Evolutionary conservation across 441 rosid genomes (phyloP).

Genomic region (Theobroma grandiflorum): DNA sequence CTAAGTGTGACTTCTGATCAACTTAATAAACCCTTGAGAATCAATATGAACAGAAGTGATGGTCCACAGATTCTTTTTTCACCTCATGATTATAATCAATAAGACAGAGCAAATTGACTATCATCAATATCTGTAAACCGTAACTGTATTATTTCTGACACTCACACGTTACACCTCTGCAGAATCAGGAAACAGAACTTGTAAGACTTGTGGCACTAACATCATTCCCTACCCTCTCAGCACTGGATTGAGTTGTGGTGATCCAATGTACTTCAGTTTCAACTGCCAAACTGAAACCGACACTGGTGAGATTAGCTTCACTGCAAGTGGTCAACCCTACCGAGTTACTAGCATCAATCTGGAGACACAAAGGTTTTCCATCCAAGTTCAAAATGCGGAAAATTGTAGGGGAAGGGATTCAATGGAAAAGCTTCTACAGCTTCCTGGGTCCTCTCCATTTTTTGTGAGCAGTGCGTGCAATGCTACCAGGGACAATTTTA

Average conservation of each 20-base stretch:
- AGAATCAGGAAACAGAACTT: slow-evolving; percentile 22
- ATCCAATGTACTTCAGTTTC: slow-evolving; percentile 27
- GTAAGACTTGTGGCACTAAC: slow-evolving; percentile 38
- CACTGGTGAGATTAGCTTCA: slow-evolving; percentile 23
- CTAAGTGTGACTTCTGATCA: background rate
- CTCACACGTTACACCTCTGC: background rate
- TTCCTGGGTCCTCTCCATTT: slow-evolving; percentile 31
- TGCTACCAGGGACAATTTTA: background rate
- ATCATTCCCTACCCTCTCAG: slow-evolving; percentile 43
- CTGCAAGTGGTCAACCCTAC: slow-evolving; percentile 19
- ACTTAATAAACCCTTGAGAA: background rate
- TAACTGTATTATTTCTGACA: background rate
- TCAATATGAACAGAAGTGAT: background rate
- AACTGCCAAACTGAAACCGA: background rate
- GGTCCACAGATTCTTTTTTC: background rate
- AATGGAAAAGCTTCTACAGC: slow-evolving; percentile 14
- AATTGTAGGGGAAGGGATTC: slow-evolving; percentile 12
- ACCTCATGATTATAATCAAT: background rate
- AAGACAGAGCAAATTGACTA: background rate
- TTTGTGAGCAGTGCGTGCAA: slow-evolving; percentile 17
- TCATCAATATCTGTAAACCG: background rate
- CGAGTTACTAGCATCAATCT: slow-evolving; percentile 39
- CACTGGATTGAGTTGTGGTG: slow-evolving; percentile 31
- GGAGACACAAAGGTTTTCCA: slow-evolving; percentile 29
- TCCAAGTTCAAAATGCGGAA: slow-evolving; percentile 11